These are phyloP conservation scores for Sanghuangporus weigelae DNA, from an alignment of 1,284 basidiomycete genomes.

Conservation along the genomic window DNA sequence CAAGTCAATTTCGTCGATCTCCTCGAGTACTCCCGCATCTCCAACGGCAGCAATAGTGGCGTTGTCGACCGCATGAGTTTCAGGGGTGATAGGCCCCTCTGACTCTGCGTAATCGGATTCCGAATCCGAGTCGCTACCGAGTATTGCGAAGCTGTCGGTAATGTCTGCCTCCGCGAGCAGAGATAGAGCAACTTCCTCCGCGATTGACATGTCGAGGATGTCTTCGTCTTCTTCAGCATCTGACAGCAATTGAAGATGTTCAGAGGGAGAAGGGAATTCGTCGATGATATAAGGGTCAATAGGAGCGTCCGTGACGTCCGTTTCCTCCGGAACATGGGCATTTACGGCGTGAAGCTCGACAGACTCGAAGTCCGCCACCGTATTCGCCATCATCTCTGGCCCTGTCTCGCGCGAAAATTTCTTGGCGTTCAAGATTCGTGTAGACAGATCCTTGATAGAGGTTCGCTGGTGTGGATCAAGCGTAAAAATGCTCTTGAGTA, in stretches of 20 bases:
- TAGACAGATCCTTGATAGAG: constrained; percentile 66
- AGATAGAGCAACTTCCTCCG: neutral
- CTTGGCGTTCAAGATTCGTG: constrained; percentile 41
- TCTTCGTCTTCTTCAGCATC: neutral
- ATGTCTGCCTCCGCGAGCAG: neutral
- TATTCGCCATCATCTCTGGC: neutral
- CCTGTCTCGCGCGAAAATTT: neutral
- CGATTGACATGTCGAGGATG: neutral
- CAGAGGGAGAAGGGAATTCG: neutral
- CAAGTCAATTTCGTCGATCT: neutral
- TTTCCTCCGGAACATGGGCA: neutral
- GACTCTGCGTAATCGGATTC: constrained; percentile 1
- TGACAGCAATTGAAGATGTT: neutral
- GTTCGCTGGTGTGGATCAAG: constrained; percentile 68
- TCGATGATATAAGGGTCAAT: neutral
- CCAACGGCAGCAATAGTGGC: neutral
- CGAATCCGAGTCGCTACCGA: neutral
- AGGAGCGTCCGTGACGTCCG: neutral
- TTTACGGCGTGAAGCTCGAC: neutral
- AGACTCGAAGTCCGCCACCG: neutral
- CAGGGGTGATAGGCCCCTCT: constrained; percentile 12
- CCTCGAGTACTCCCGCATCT: neutral
- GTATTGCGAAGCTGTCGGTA: neutral
- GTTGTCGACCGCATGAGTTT: neutral
- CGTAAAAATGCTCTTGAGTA: constrained; percentile 67